These are phyloP conservation scores for Rosa persica DNA, from an alignment of 306 rosid genomes.

Conservation along the genomic window DNA sequence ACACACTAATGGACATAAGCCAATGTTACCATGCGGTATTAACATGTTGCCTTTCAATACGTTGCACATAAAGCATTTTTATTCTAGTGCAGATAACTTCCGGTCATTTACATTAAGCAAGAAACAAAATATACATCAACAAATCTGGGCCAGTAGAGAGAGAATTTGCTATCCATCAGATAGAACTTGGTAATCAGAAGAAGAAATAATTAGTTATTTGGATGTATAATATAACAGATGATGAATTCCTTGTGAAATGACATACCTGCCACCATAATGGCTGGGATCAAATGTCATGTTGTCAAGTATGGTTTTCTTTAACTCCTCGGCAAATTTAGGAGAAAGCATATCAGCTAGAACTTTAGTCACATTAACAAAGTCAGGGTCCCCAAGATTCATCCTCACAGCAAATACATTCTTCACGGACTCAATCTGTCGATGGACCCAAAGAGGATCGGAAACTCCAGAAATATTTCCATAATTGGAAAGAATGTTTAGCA, in stretches of 20 bases:
- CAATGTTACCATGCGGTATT: not conserved
- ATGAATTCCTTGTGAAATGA: slow-evolving; percentile 8
- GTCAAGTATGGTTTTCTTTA: slow-evolving; percentile 62
- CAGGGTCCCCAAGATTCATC: slow-evolving; percentile 91
- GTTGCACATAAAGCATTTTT: not conserved
- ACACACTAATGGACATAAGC: not conserved
- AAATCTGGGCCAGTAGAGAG: not conserved
- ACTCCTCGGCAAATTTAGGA: slow-evolving; percentile 51
- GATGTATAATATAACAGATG: slow-evolving; percentile 6
- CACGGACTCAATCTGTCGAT: slow-evolving; percentile 74
- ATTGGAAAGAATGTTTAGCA: slow-evolving; percentile 70
- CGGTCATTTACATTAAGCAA: not conserved
- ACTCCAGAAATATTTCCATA: slow-evolving; percentile 60
- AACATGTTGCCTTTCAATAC: not conserved
- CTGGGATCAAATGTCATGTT: slow-evolving; percentile 55
- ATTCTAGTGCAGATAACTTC: not conserved
- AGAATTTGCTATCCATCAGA: not conserved
- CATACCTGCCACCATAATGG: slow-evolving; percentile 77
- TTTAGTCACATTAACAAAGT: slow-evolving; percentile 53
- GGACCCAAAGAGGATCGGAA: slow-evolving; percentile 65
- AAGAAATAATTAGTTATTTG: not conserved
- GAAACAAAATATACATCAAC: not conserved
- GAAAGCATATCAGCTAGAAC: slow-evolving; percentile 82
- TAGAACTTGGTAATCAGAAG: not conserved
- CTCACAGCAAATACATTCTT: slow-evolving; percentile 69